Percentiles rank a stretch among this genome's conserved stretches.
These are phyloP conservation scores for Corymbia maculata DNA, from an alignment of 345 rosid species.

Conservation along the genomic window DNA sequence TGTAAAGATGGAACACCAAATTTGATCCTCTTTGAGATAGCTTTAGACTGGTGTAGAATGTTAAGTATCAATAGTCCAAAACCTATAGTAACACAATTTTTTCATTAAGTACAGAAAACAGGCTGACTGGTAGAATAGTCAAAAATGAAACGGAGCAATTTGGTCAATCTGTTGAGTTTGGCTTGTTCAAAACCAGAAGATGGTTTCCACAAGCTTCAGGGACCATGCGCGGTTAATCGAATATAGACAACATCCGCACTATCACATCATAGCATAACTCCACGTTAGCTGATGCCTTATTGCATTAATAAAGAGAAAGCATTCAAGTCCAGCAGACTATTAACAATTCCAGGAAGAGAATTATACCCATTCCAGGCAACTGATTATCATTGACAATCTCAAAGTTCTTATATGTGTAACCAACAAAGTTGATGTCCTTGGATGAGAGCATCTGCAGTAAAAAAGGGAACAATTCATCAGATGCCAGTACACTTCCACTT, in stretches of 20 bases:
- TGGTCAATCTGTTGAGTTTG: not conserved
- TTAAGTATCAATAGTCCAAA: not conserved
- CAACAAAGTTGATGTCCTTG: constrained; percentile 92
- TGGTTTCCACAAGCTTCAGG: not conserved
- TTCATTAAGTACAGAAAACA: not conserved
- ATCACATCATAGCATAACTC: not conserved
- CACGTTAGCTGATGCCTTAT: not conserved
- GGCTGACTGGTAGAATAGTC: not conserved
- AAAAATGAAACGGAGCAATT: not conserved
- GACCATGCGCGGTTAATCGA: not conserved
- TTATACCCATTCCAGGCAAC: constrained; percentile 81
- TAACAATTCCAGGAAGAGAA: not conserved
- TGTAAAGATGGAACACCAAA: not conserved
- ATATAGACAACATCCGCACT: not conserved
- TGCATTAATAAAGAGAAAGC: not conserved
- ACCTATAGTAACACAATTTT: not conserved
- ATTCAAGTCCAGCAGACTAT: not conserved
- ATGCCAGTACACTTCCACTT: not conserved
- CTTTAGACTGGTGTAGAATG: not conserved
- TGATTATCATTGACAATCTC: constrained; percentile 89
- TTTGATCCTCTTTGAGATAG: not conserved
- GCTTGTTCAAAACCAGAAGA: not conserved
- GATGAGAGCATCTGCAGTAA: constrained; percentile 86
- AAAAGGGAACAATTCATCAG: not conserved
- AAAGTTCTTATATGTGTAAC: constrained; percentile 95